These are phyloP conservation scores for Penicillium sp. DNA, from an alignment of 2,329 filamentous ascomycete species.

Conservation along the genomic window DNA sequence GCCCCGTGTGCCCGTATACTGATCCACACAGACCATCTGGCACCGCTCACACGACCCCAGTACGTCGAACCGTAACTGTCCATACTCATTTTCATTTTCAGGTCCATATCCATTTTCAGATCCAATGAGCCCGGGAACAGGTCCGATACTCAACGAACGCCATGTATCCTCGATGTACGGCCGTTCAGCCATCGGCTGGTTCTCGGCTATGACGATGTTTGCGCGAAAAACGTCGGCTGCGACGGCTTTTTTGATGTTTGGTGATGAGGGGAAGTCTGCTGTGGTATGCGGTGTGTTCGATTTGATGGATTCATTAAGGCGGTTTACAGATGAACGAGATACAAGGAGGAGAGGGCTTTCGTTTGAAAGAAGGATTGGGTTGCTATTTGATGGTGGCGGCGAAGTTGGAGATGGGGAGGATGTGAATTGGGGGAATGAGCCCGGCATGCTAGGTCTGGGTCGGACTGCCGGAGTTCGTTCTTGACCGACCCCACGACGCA, in stretches of 20 bases:
- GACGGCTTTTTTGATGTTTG: conserved; percentile 56
- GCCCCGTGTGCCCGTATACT: conserved; percentile 75
- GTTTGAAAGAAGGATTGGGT: conserved; percentile 79
- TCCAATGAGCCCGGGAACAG: not conserved
- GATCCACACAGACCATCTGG: conserved; percentile 95
- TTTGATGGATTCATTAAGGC: conserved; percentile 75
- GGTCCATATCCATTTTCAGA: too few species aligned
- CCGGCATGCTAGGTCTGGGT: conserved; percentile 49
- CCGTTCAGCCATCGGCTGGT: conserved; percentile 52
- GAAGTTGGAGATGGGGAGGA: conserved; percentile 52
- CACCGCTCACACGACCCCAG: conserved; percentile 86
- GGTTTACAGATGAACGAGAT: conserved; percentile 77
- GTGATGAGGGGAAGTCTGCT: conserved; percentile 42
- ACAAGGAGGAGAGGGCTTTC: conserved; percentile 92
- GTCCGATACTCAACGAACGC: conserved; percentile 69
- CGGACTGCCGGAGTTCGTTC: conserved; percentile 71
- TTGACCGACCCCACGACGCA: not conserved
- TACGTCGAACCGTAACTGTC: conserved; percentile 55
- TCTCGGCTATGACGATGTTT: conserved; percentile 76
- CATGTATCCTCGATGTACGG: conserved; percentile 84
- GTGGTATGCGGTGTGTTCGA: conserved; percentile 41
- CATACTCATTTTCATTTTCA: not conserved
- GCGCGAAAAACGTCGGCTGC: conserved; percentile 80
- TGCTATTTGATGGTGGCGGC: conserved; percentile 37
- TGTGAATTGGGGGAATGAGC: conserved; percentile 56